These are phyloP conservation scores for Elsinoe fawcettii DNA, from an alignment of 2,329 filamentous ascomycete species.

Conservation along the genomic window DNA sequence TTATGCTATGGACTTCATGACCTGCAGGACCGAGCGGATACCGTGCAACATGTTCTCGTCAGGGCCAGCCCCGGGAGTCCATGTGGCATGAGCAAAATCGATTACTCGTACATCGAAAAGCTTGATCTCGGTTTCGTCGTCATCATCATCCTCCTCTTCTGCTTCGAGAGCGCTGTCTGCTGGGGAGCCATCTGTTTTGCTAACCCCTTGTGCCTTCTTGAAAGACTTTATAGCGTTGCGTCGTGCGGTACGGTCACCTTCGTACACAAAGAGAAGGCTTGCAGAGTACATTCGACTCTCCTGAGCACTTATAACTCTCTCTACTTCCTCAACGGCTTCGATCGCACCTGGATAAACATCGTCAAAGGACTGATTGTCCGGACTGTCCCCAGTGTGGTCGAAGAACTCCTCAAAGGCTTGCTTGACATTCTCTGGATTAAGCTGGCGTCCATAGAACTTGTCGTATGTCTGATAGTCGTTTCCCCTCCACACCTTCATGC, in stretches of 20 bases:
- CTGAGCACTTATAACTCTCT: constrained; percentile 50
- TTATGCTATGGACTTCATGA: constrained; percentile 57
- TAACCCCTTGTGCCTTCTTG: constrained; percentile 1
- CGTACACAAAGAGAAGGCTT: constrained; percentile 58
- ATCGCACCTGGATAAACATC: constrained; percentile 31
- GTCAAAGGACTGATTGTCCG: constrained; percentile 37
- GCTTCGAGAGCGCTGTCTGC: constrained; percentile 21
- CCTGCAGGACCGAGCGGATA: constrained; percentile 60
- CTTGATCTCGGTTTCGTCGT: constrained; percentile 52
- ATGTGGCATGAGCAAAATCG: constrained; percentile 90
- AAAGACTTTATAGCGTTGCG: constrained; percentile 19
- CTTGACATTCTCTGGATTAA: constrained; percentile 47
- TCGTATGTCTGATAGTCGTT: constrained; percentile 52
- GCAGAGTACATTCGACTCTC: constrained; percentile 63
- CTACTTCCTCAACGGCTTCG: constrained; percentile 45
- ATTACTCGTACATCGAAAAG: constrained; percentile 81
- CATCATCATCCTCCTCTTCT: constrained; percentile 46
- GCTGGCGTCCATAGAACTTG: constrained; percentile 57
- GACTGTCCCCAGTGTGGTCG: constrained; percentile 33
- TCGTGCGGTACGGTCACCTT: constrained; percentile 53
- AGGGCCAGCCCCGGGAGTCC: constrained; percentile 70
- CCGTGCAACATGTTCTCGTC: constrained; percentile 78
- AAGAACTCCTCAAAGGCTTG: constrained; percentile 54
- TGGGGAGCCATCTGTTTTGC: constrained; percentile 17
- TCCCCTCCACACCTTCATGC: constrained; percentile 53